Conservation (phyloP, 2,329 filamentous ascomycete genomes). For the Biscogniauxia marginata region DNA sequence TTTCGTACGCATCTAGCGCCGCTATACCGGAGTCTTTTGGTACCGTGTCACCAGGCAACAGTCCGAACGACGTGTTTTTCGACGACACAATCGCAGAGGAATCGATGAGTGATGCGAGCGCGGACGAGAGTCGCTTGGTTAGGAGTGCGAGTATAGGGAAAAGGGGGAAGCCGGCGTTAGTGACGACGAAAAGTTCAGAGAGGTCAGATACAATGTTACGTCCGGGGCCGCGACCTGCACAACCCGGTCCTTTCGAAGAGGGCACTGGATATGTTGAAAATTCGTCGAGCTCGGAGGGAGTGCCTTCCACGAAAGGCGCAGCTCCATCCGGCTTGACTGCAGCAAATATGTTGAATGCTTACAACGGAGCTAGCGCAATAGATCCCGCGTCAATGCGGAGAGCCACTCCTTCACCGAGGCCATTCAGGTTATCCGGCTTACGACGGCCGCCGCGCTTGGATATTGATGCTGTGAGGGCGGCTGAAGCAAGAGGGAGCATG, state of each 20-base stretch:
- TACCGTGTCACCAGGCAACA: constrained; percentile 45
- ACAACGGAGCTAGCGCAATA: constrained; percentile 47
- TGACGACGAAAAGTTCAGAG: constrained; percentile 43
- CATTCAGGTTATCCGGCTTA: constrained; percentile 53
- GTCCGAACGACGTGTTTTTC: constrained; percentile 49
- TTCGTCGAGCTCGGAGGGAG: constrained; percentile 47
- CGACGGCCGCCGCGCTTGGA: constrained; percentile 72
- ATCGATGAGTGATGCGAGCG: constrained; percentile 44
- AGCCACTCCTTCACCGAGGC: constrained; percentile 28
- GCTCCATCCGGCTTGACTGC: constrained; percentile 36
- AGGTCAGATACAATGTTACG: constrained; percentile 28
- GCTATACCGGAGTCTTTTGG: constrained; percentile 70
- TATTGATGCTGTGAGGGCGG: constrained; percentile 76
- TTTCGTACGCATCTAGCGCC: constrained; percentile 69
- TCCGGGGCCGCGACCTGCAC: constrained; percentile 38
- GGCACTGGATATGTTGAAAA: constrained; percentile 48
- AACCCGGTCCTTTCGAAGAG: constrained; percentile 38
- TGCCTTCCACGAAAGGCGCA: constrained; percentile 28
- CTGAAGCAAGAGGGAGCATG: constrained; percentile 81
- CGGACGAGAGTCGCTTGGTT: constrained; percentile 57
- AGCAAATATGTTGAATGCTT: constrained; percentile 50
- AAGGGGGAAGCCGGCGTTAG: constrained; percentile 55
- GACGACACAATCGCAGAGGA: constrained; percentile 50
- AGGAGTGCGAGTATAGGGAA: constrained; percentile 62
- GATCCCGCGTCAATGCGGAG: constrained; percentile 36